phyloP scores from a whole-genome alignment of 176 grass and related monocot species.

The Carex kokanica region DNA sequence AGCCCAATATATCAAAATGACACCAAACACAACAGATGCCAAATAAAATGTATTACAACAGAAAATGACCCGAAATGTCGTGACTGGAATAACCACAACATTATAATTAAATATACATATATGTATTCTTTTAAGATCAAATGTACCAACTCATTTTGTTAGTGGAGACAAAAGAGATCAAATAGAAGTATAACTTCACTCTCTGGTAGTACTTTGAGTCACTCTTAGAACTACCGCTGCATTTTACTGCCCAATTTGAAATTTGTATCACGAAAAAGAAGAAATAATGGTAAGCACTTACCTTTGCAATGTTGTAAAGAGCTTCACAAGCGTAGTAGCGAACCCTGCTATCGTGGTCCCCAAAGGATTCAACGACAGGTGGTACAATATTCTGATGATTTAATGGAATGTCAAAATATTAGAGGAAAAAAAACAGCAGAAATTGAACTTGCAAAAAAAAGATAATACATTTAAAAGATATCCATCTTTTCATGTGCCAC shows the following conservation, averaged over 20 bases:
- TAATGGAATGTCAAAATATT: background rate
- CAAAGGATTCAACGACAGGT: constrained; percentile 74
- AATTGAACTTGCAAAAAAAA: constrained; percentile 15
- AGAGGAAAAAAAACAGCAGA: background rate
- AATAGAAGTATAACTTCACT: background rate
- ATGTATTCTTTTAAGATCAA: background rate
- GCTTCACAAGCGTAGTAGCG: constrained; percentile 99
- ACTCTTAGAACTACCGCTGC: background rate
- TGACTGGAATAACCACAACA: background rate
- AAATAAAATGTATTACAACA: background rate
- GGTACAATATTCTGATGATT: constrained; percentile 73
- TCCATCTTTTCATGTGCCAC: background rate
- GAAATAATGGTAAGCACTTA: constrained; percentile 28
- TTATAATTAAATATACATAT: background rate
- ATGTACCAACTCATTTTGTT: background rate
- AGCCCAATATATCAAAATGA: background rate
- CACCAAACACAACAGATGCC: background rate
- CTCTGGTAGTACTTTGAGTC: background rate
- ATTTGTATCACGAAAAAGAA: background rate
- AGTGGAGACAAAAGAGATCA: background rate
- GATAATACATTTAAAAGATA: background rate
- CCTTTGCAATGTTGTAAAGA: constrained; percentile 99
- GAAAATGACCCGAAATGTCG: background rate
- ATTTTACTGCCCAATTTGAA: background rate
- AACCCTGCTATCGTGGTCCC: constrained; percentile 92